Percentiles rank a stretch among this genome's conserved stretches.
Evolutionary conservation across 805 yeast species (phyloP).

Genomic region (Candida adriatica): DNA sequence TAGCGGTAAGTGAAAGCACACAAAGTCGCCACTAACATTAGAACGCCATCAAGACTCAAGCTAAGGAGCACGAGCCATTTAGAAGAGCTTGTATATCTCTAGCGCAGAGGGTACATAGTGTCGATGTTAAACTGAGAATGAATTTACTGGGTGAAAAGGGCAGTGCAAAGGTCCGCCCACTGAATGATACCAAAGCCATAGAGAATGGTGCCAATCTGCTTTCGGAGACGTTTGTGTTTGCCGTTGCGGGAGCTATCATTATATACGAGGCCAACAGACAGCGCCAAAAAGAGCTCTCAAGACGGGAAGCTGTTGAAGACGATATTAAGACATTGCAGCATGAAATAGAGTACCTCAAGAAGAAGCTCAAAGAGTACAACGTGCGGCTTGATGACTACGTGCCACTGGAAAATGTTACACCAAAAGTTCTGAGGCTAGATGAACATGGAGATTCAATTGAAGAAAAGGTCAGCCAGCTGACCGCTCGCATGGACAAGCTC

Average conservation of each 20-base stretch:
- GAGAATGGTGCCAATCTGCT: constrained; percentile 76
- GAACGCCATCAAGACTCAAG: constrained; percentile 63
- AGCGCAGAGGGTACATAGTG: constrained; percentile 65
- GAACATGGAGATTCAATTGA: constrained; percentile 15
- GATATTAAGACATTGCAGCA: constrained; percentile 65
- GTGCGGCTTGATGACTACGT: constrained; percentile 41
- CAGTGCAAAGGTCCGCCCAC: constrained; percentile 53
- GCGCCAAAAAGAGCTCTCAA: constrained; percentile 51
- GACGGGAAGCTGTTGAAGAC: constrained; percentile 62
- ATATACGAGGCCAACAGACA: constrained; percentile 66
- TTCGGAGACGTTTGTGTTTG: constrained; percentile 70
- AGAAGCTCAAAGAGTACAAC: constrained; percentile 36
- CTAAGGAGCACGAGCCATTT: constrained; percentile 64
- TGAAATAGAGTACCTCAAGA: constrained; percentile 54
- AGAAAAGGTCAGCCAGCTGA: constrained; percentile 5
- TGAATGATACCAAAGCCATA: constrained; percentile 76
- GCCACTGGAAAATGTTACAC: constrained; percentile 40
- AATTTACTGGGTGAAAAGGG: constrained; percentile 32
- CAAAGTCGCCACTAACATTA: constrained; percentile 9
- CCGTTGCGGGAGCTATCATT: constrained; percentile 74
- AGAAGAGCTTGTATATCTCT: constrained; percentile 53
- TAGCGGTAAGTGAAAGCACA: constrained; percentile 33
- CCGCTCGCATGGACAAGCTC: constrained; percentile 8
- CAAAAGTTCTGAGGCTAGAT: constrained; percentile 36
- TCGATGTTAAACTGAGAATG: constrained; percentile 59